Evolutionary conservation across 352 stramenopile genomes (phyloP).

Genomic region (Pythium guiyangense): DNA sequence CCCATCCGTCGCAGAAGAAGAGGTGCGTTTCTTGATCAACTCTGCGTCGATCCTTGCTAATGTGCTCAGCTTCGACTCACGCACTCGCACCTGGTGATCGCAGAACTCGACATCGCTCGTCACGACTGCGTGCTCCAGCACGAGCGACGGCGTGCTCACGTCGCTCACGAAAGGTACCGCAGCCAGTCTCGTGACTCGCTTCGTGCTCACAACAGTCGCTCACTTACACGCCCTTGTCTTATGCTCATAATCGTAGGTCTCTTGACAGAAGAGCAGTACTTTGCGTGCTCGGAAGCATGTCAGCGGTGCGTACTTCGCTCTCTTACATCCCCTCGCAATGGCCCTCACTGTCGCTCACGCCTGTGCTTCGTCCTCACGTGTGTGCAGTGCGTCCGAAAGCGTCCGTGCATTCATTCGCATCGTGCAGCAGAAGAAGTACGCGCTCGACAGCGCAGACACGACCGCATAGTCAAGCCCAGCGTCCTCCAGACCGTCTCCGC

Average conservation of each 20-base stretch:
- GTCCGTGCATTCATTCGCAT: slow-evolving; percentile 73
- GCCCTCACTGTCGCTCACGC: neutral
- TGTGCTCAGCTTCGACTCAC: neutral
- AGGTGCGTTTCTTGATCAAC: slow-evolving; percentile 28
- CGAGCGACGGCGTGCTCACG: slow-evolving; percentile 66
- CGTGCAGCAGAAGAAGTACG: slow-evolving; percentile 74
- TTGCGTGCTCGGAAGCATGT: slow-evolving; percentile 76
- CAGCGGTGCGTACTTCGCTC: slow-evolving; percentile 32
- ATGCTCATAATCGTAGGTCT: slow-evolving; percentile 26
- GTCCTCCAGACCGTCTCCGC: neutral
- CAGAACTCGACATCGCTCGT: slow-evolving; percentile 59
- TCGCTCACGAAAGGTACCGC: slow-evolving; percentile 60
- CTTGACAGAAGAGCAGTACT: slow-evolving; percentile 78
- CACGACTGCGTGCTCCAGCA: slow-evolving; percentile 57
- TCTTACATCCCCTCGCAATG: neutral
- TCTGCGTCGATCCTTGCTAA: too few species aligned
- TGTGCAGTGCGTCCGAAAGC: slow-evolving; percentile 56
- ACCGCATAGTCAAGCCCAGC: neutral
- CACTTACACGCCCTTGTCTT: neutral
- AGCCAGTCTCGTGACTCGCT: too few species aligned
- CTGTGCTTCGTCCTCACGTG: too few species aligned
- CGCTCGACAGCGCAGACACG: slow-evolving; percentile 10
- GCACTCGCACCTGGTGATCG: slow-evolving; percentile 1
- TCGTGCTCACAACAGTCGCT: neutral
- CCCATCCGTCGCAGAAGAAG: slow-evolving; percentile 61